These are phyloP conservation scores for Suillus variegatus DNA, from an alignment of 768 basidiomycete genomes.

Conservation along the genomic window DNA sequence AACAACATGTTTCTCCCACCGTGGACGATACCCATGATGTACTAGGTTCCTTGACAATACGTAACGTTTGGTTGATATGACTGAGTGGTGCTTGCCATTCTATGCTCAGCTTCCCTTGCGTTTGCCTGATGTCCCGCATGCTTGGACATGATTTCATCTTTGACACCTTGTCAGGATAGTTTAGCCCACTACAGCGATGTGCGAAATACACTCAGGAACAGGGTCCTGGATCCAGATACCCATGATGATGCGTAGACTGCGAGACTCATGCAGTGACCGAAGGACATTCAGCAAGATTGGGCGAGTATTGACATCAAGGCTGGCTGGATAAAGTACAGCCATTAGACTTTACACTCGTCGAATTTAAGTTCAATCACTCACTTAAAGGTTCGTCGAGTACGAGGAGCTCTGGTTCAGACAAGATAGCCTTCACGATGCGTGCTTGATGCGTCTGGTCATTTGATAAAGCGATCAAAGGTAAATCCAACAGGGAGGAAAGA, in stretches of 20 bases:
- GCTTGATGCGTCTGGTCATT: conserved; percentile 93
- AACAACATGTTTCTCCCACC: too few species aligned
- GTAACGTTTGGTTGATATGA: background rate
- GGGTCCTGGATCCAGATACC: conserved; percentile 70
- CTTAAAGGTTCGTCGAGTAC: conserved; percentile 84
- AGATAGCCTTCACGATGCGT: conserved; percentile 74
- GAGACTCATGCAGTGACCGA: conserved; percentile 47
- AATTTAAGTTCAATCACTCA: conserved; percentile 26
- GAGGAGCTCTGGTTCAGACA: conserved; percentile 70
- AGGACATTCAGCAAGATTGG: conserved; percentile 57
- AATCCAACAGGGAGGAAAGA: conserved; percentile 65
- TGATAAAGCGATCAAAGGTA: conserved; percentile 82
- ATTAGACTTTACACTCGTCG: background rate
- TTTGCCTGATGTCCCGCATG: conserved; percentile 11
- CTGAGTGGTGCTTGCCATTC: background rate
- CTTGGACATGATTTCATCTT: conserved; percentile 43
- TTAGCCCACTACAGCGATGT: conserved; percentile 58
- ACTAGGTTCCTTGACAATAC: too few species aligned
- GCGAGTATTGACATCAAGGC: conserved; percentile 68
- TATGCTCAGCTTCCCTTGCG: background rate
- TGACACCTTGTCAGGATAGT: conserved; percentile 52
- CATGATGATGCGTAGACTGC: conserved; percentile 61
- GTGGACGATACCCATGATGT: too few species aligned
- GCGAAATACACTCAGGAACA: conserved; percentile 71
- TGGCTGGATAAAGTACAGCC: conserved; percentile 50